Percentiles rank a stretch among this genome's conserved stretches.
phyloP scores from a whole-genome alignment of 2,329 filamentous ascomycete species.

The Arthrobotrys sphaeroides region DNA sequence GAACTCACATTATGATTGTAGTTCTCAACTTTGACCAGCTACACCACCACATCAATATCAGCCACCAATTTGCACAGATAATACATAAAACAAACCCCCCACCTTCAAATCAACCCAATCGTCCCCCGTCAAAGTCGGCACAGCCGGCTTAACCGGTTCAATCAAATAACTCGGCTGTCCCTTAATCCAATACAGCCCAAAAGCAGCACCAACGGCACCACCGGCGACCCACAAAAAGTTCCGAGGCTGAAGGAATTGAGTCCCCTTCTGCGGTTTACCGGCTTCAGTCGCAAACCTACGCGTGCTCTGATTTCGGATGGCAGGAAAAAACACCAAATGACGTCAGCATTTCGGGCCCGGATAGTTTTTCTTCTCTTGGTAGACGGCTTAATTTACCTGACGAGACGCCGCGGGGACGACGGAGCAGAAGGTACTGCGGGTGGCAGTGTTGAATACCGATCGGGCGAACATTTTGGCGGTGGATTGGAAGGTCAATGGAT shows the following conservation, averaged over 20 bases:
- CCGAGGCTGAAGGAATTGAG: constrained; percentile 41
- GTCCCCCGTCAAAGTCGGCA: constrained; percentile 55
- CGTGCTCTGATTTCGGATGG: too few species aligned
- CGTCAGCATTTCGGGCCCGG: constrained; percentile 22
- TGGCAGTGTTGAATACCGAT: constrained; percentile 41
- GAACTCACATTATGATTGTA: constrained; percentile 49
- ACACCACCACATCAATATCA: background rate
- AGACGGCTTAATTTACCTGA: constrained; percentile 25
- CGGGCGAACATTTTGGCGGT: constrained; percentile 48
- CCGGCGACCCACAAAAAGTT: constrained; percentile 69
- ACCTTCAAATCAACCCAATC: constrained; percentile 62
- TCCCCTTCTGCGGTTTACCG: constrained; percentile 32
- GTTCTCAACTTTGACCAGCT: constrained; percentile 46
- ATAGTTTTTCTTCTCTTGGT: background rate
- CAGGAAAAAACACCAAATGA: constrained; percentile 27
- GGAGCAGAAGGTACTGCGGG: constrained; percentile 35
- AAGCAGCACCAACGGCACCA: constrained; percentile 69
- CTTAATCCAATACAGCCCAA: constrained; percentile 67
- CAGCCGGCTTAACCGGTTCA: constrained; percentile 53
- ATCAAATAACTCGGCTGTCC: constrained; percentile 53
- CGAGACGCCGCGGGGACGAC: constrained; percentile 27
- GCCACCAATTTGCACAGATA: background rate
- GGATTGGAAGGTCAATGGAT: background rate
- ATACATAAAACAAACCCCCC: background rate
- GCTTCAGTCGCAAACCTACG: constrained; percentile 43